Base-by-base conservation (phyloP, 495 filamentous ascomycete species). In the Trichocladium uniseriatum region DNA sequence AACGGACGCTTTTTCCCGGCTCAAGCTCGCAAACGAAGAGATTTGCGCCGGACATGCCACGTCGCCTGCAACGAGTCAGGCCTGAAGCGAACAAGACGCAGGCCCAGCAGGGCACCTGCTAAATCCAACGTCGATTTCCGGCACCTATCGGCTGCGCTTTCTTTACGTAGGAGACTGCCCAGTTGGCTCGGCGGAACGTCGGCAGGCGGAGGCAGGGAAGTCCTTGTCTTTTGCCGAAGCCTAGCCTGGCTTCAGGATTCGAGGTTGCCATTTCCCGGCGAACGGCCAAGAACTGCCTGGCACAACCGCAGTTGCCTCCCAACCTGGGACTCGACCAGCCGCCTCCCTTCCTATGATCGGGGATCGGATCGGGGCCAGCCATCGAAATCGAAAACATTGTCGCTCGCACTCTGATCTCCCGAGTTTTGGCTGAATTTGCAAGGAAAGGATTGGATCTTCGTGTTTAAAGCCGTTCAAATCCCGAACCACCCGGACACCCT, bases 51-150 rank as follows among this genome's bases (percentile, higher is more conserved):
- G 43, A 56, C 52, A 46, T 63, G 60, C 59, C 59, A 63, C 60
- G 62, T 65, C 41, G 57, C 52, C 39, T 29, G 37, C 38, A 48
- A 58, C 60, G 61, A 64, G 60, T 63, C 60, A 62, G 52, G 48
- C 38, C 15, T 43, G n/a, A n/a, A n/a, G n/a, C n/a, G n/a, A n/a
- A n/a, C n/a, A n/a, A n/a, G n/a, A n/a, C n/a, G n/a, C 20, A 21
- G 32, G n/a, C 51, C 52, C 19, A 35, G 34, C 39, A 52, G 43
- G 48, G 39, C 54, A 60, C 61, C 58, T 56, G 55, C 52, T 51
- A 56, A 57, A 57, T 61, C 50, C 42, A 56, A 54, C 45, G 31
- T 48, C 35, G 53, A 44, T 43, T 36, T 41, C 54, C 57, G 53
- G 42, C 47, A 50, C 47, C 34, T 42, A 43, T 53, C 55, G 46